phyloP scores from a whole-genome alignment of 2,329 filamentous ascomycete species.

The Ilyonectria sp. region DNA sequence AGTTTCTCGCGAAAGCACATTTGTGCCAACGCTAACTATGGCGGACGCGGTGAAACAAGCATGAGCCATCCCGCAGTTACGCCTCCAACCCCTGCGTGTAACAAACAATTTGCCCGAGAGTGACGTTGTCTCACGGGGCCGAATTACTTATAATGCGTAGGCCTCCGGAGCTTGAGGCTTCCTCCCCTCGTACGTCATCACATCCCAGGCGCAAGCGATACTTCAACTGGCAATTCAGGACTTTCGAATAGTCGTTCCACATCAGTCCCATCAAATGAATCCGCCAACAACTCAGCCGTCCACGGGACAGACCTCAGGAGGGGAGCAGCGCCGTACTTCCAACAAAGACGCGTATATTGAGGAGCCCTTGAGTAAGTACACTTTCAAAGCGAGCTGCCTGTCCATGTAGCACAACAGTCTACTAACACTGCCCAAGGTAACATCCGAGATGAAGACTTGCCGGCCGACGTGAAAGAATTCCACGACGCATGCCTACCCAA shows the following conservation, averaged over 20 bases:
- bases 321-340: background rate
- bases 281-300: background rate
- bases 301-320: background rate
- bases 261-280: background rate
- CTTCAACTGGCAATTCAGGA: background rate
- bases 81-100: background rate
- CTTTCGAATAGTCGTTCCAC: background rate
- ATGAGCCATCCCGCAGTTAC: background rate
- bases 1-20: background rate
- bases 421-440: conserved; percentile 2
- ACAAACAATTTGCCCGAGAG: background rate
- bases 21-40: background rate
- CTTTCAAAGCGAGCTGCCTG: background rate
- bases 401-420: background rate
- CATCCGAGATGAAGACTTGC: conserved; percentile 20
- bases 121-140: background rate
- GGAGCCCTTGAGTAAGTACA: conserved; percentile 10
- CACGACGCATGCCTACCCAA: conserved; percentile 9
- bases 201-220: background rate
- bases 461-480: conserved; percentile 12
- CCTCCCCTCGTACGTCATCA: background rate
- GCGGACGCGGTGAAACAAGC: background rate
- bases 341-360: conserved; percentile 20
- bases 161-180: background rate
- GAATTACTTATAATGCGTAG: conserved; percentile 1